phyloP scores from a whole-genome alignment of 305 asterid genomes.

The Plantago lanceolata region DNA sequence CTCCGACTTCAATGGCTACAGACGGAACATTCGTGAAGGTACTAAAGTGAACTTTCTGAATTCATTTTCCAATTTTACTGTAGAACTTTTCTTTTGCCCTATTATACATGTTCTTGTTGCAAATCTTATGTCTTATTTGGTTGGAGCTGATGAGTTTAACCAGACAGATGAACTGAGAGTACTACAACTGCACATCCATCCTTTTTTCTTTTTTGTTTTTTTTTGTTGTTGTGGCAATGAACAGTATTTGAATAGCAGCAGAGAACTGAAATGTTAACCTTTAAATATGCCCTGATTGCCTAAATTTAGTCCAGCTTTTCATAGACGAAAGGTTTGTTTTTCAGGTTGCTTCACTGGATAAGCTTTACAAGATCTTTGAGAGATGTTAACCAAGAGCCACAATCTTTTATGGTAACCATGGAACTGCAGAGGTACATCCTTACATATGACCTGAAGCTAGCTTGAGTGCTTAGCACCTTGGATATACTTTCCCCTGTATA shows the following conservation, averaged over 20 bases:
- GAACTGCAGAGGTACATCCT: constrained; percentile 20
- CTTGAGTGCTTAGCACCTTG: not conserved
- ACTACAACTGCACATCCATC: too few species aligned
- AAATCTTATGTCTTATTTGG: not conserved
- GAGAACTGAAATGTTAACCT: not conserved
- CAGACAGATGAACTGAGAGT: too few species aligned
- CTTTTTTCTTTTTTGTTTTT: not conserved
- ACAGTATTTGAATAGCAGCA: not conserved
- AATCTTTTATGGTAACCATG: not conserved
- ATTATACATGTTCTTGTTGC: not conserved
- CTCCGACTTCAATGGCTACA: constrained; percentile 80
- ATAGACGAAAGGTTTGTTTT: constrained; percentile 13
- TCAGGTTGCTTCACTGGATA: constrained; percentile 91
- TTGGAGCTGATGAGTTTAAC: not conserved
- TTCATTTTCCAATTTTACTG: not conserved
- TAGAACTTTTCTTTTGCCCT: not conserved
- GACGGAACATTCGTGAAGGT: constrained; percentile 96
- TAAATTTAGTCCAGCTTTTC: constrained; percentile 5
- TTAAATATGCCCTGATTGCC: not conserved
- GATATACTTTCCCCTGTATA: not conserved
- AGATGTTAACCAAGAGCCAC: constrained; percentile 53
- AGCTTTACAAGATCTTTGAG: constrained; percentile 87
- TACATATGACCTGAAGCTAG: constrained; percentile 16
- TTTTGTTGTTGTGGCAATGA: too few species aligned
- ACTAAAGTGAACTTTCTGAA: constrained; percentile 13